Evolutionary conservation across 345 rosid species (phyloP), one percentile per base, ranked within the genome.

Genomic region (Salix brachista): DNA sequence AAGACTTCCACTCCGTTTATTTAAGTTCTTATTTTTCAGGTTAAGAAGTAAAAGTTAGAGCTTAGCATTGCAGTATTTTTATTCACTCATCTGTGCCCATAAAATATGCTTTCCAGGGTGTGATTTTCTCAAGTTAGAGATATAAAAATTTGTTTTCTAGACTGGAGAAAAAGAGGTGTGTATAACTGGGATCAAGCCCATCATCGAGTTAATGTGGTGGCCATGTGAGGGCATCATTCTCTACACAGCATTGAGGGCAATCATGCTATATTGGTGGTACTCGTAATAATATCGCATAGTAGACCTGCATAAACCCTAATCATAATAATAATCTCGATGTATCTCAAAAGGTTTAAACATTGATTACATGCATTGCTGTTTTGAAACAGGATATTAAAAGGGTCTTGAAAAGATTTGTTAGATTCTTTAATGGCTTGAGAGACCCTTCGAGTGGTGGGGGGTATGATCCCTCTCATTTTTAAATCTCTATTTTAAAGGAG

Each of bases 361-460:
- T 7, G 60, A 21, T 21, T 3, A 54, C 25, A 19, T 54, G 8
- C n/a, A 54, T 19, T 11, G 1, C 28, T 37, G 12, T 0, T 58
- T 32, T 78, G 46, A 14, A 36, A 67, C 86, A 89, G 92, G 73
- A 85, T 54, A 86, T 90, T 54, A 67, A 76, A 78, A 76, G 80
- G 73, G 82, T 83, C 4, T 80, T 91, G 84, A 89, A 65, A 73
- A 88, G 90, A 71, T 85, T 80, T 71, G 92, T 91, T 11, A 88
- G 89, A 79, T 88, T 91, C 88, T 91, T 86, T 71, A 91, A 91
- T 81, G 94, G 92, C 58, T 74, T 89, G 76, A 85, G 92, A 84
- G 94, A 89, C 70, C 94, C 94, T 56, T 88, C 92, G 94, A 91
- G 91, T 48, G 91, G 87, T 58, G 94, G 92, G 78, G 92, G 91